Base-by-base conservation (phyloP, 2,329 filamentous ascomycete species). In the Penicillium sp. region DNA sequence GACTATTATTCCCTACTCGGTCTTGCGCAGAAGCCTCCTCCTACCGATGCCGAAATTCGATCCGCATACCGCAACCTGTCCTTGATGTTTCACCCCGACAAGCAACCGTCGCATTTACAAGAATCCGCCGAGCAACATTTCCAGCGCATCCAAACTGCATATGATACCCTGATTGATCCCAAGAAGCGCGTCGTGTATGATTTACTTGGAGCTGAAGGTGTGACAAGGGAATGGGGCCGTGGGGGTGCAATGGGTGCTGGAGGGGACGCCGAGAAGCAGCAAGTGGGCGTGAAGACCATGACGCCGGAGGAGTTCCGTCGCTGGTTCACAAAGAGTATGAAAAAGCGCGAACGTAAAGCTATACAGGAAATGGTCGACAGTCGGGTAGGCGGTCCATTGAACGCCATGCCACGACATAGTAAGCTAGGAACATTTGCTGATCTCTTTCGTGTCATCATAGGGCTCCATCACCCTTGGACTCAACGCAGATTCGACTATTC, bases 31-130 rank as follows among this genome's bases (percentile, higher is more conserved):
- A 64, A 73, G 4, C 79, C 78, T n/a, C 71, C 78, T 1, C 79
- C 79, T 1, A 76, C 74, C 35, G 76, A 79, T 8, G 64, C 77
- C 28, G 73, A 80, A 47, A 78, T 81, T 55, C 78, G 79, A 28
- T 75, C 78, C 44, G 79, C 79, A n/a, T 81, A 80, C 65, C 77
- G 76, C 54, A 77, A 70, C 33, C 66, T 81, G 58, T 78, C 76
- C 9, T 73, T 80, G 26, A 79, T 76, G 64, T 81, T 81, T 59
- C 79, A 81, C 55, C 79, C 79, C 19, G 79, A 81, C 65, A 81
- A 81, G 64, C 79, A 81, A 58, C 79, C 79, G 4, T 54, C 71
- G 40, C 71, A 79, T 44, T 67, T 77, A 37, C 76, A 72, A 42
- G 73, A 78, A 19, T 72, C 74, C 0, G 79, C 79, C 8, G 65